A percentile compares a stretch with the other conserved stretches of the same genome.
These are phyloP conservation scores for Danielozyma ontarioensis DNA, from an alignment of 805 yeast genomes.

Conservation along the genomic window DNA sequence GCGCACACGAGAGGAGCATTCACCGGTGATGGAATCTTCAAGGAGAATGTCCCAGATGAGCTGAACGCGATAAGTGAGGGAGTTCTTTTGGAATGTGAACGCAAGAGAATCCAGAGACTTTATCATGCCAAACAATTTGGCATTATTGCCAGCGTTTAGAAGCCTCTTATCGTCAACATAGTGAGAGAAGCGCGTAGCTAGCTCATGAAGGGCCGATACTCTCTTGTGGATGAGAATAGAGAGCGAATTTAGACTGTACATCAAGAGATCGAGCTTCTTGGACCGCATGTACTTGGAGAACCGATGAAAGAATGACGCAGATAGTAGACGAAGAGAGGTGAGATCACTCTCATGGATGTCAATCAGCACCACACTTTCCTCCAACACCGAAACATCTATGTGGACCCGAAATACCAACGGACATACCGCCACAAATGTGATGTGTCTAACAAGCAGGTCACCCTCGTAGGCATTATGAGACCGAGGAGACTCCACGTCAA, in stretches of 20 bases:
- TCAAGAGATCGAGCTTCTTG: conserved; percentile 21
- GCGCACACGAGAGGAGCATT: conserved; percentile 17
- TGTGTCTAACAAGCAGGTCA: conserved; percentile 1
- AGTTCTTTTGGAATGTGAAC: conserved; percentile 7
- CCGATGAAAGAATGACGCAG: background rate
- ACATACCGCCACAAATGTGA: conserved; percentile 3
- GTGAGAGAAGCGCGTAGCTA: conserved; percentile 13
- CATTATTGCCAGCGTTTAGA: conserved; percentile 10
- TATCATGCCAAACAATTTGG: conserved; percentile 12
- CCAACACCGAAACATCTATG: conserved; percentile 2
- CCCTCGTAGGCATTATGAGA: conserved; percentile 1
- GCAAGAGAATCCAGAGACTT: conserved; percentile 16
- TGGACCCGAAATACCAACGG: conserved; percentile 4
- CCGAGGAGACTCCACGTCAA: conserved; percentile 12
- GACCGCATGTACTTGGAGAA: conserved; percentile 18
- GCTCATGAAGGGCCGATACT: conserved; percentile 13
- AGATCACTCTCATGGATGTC: background rate
- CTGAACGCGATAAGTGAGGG: conserved; percentile 2
- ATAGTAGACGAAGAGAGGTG: background rate
- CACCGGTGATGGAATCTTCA: conserved; percentile 14
- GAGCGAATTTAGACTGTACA: conserved; percentile 29
- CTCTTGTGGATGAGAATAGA: conserved; percentile 19
- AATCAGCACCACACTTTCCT: conserved; percentile 6
- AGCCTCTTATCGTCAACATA: conserved; percentile 11
- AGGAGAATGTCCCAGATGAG: conserved; percentile 22